These are phyloP conservation scores for Cladosporium sp. DNA, from an alignment of 2,329 filamentous ascomycete species.

Conservation along the genomic window DNA sequence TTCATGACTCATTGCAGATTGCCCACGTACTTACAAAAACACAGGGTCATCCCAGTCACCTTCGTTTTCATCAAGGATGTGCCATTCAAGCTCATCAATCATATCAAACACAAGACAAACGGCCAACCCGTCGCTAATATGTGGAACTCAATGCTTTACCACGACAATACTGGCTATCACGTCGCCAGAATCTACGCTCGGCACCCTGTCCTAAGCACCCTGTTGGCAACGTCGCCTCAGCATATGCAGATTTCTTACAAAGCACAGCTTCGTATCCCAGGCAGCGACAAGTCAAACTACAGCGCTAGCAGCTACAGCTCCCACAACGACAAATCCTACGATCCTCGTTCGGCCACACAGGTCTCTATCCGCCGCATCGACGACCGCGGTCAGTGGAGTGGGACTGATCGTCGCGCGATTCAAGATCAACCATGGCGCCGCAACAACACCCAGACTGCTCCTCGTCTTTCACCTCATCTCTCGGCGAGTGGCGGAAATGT, in stretches of 20 bases:
- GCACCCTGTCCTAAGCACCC: constrained; percentile 5
- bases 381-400: background rate
- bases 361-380: background rate
- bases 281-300: constrained; percentile 1
- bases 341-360: constrained; percentile 6
- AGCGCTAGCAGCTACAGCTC: constrained; percentile 6
- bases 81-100: constrained; percentile 20
- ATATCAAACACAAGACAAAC: constrained; percentile 20
- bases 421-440: background rate
- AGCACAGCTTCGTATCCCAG: constrained; percentile 1
- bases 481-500: background rate
- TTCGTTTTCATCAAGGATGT: constrained; percentile 28
- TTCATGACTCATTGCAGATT: background rate
- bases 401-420: background rate
- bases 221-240: background rate
- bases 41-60: constrained; percentile 22
- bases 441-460: background rate
- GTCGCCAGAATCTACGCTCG: constrained; percentile 24
- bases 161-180: constrained; percentile 19
- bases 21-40: constrained; percentile 10
- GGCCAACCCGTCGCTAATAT: constrained; percentile 25
- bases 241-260: constrained; percentile 3
- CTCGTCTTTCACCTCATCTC: background rate
- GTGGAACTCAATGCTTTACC: constrained; percentile 30
- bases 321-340: background rate